Conservation (phyloP, 768 basidiomycete species). For the Hygrocybe coccinea region DNA sequence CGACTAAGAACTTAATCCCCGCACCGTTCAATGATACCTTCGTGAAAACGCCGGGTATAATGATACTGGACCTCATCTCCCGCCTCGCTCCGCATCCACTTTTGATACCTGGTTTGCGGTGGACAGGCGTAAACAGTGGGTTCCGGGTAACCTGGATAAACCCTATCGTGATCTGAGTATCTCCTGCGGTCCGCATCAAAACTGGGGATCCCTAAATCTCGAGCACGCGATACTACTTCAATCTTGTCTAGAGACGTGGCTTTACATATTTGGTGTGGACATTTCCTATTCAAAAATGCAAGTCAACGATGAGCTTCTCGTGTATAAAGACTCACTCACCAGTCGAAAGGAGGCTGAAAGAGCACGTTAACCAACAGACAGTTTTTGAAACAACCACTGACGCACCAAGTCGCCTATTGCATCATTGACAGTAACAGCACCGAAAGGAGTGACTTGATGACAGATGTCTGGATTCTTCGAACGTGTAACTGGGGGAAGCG, state of each 20-base stretch:
- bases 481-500: constrained; percentile 41
- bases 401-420: constrained; percentile 68
- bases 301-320: constrained; percentile 1
- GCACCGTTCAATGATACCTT: constrained; percentile 43
- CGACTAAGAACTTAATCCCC: not conserved
- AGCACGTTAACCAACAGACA: constrained; percentile 7
- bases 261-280: constrained; percentile 45
- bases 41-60: constrained; percentile 44
- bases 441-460: constrained; percentile 59
- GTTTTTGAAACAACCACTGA: constrained; percentile 8
- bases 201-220: constrained; percentile 39
- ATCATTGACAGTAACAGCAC: constrained; percentile 54
- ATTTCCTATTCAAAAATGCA: constrained; percentile 39
- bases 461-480: constrained; percentile 32
- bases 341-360: constrained; percentile 61
- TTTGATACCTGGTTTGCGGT: constrained; percentile 47
- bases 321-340: constrained; percentile 38
- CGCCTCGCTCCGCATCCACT: constrained; percentile 25
- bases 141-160: constrained; percentile 44
- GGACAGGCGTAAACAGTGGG: constrained; percentile 38
- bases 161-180: constrained; percentile 9
- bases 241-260: constrained; percentile 30
- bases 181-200: constrained; percentile 34
- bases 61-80: constrained; percentile 46
- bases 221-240: constrained; percentile 33